Conservation (phyloP, 106 monocot species). For the Xerophyta viscosa region DNA sequence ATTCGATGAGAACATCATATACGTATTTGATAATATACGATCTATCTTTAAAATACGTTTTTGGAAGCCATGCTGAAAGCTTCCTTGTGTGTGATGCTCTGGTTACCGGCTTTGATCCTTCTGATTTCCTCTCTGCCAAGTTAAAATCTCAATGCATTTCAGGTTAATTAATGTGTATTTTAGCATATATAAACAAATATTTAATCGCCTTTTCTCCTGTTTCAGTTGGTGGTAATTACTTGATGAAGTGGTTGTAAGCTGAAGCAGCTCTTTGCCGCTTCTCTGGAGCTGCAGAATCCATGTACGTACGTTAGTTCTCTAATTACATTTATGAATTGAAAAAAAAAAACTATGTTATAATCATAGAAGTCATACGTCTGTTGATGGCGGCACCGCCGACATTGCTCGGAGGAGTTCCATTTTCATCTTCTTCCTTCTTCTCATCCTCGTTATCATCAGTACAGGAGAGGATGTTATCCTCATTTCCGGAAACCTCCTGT, state of each 20-base stretch:
- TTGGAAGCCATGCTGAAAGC: conserved; percentile 72
- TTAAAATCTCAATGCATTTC: neutral
- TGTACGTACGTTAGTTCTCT: too few species aligned
- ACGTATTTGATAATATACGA: too few species aligned
- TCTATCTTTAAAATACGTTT: conserved; percentile 59
- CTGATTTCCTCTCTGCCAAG: conserved; percentile 67
- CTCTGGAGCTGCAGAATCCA: conserved; percentile 67
- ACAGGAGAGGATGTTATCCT: too few species aligned
- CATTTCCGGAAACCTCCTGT: too few species aligned
- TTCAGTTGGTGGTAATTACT: too few species aligned
- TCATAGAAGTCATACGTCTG: too few species aligned
- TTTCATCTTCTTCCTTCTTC: neutral
- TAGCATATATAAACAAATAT: neutral
- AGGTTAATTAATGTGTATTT: neutral
- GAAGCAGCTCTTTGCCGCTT: conserved; percentile 89
- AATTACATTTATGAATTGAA: too few species aligned
- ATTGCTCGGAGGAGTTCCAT: neutral
- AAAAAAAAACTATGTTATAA: too few species aligned
- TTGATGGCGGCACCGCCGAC: too few species aligned
- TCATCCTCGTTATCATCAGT: too few species aligned
- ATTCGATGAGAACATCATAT: too few species aligned
- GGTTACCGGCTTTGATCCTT: conserved; percentile 54
- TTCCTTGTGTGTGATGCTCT: conserved; percentile 61
- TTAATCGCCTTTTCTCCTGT: too few species aligned
- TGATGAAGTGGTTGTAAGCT: conserved; percentile 92